These are phyloP conservation scores for Cyberlindnera saturnus DNA, from an alignment of 805 yeast genomes.

Conservation along the genomic window DNA sequence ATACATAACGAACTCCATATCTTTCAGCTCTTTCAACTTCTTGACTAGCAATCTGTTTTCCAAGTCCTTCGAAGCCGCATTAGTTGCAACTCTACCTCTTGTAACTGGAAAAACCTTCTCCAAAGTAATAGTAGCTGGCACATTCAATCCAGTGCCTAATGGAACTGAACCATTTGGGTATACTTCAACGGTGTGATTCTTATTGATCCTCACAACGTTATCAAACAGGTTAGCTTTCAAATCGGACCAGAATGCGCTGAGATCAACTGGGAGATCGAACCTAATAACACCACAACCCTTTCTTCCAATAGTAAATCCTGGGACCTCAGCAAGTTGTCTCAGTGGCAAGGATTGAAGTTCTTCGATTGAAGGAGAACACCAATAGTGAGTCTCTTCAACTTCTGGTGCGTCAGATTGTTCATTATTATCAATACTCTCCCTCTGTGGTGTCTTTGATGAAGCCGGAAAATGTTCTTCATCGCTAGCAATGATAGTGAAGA, in stretches of 20 bases:
- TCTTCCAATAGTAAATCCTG: conserved; percentile 65
- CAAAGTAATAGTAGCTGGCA: conserved; percentile 67
- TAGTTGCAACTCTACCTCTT: conserved; percentile 17
- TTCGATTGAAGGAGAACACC: conserved; percentile 64
- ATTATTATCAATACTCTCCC: not conserved
- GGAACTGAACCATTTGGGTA: conserved; percentile 64
- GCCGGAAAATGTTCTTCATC: not conserved
- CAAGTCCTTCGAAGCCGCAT: conserved; percentile 27
- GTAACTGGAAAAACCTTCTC: conserved; percentile 51
- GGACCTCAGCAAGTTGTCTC: conserved; percentile 46
- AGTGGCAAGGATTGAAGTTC: conserved; percentile 38
- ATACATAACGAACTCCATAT: conserved; percentile 76
- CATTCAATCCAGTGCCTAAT: conserved; percentile 64
- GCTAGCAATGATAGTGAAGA: not conserved
- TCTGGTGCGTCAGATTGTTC: not conserved
- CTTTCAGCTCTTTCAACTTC: conserved; percentile 47
- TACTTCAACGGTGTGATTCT: conserved; percentile 48
- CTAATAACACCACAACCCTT: conserved; percentile 62
- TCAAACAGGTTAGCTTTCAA: conserved; percentile 32
- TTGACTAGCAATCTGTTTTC: conserved; percentile 44
- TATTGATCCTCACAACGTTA: conserved; percentile 39
- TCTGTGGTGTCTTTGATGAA: conserved; percentile 1
- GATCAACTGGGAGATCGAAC: conserved; percentile 63
- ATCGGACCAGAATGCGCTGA: conserved; percentile 43
- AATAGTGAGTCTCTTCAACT: conserved; percentile 39